Base-by-base conservation (phyloP, 495 filamentous ascomycete species). In the Oidiodendron maius region DNA sequence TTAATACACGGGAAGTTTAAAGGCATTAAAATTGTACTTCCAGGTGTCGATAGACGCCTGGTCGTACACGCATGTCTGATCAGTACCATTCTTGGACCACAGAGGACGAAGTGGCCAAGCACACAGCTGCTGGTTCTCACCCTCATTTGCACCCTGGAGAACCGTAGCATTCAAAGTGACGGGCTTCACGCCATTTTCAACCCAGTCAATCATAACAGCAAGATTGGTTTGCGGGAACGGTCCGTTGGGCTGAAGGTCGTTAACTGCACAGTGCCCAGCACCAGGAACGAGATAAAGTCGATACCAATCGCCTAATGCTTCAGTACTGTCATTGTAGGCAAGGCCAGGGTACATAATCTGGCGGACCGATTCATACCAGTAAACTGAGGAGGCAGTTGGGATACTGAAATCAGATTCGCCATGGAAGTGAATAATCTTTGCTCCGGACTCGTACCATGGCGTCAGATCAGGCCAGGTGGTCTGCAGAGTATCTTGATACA, bases 401-500 rank as follows among this genome's bases (percentile, higher is more conserved):
- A 80, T 72, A 18, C 56, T 58, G 40, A 55, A 53, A 53, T 78
- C 76, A 2, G 69, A 61, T 56, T 77, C 74, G 24, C 76, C 75
- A 48, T 80, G 75, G 48, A 64, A 68, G 45, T 71, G 71, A 4
- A 78, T 51, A 40, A 80, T 50, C 56, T 79, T 79, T 11, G 73
- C 73, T 18, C 77, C 77, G 2, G 58, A 50, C 8, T 58, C 28
- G 20, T 70, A 63, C 53, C 71, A 76, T 0, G 57, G 38, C 0
- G 57, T 64, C 1, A 78, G 56, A 36, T 80, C 74, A 4, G 73
- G 69, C 55, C 65, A 64, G 5, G 64, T 74, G 4, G 70, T 74
- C 53, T 72, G 66, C n/a, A 76, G 55, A 28, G 63, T 65, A 42
- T 72, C 69, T 28, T 65, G 45, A 37, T 63, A 66, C 25, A 44